Evolutionary conservation across 192 early-diverging fungal genomes (phyloP).

Genomic region (Neocallimastix lanati): DNA sequence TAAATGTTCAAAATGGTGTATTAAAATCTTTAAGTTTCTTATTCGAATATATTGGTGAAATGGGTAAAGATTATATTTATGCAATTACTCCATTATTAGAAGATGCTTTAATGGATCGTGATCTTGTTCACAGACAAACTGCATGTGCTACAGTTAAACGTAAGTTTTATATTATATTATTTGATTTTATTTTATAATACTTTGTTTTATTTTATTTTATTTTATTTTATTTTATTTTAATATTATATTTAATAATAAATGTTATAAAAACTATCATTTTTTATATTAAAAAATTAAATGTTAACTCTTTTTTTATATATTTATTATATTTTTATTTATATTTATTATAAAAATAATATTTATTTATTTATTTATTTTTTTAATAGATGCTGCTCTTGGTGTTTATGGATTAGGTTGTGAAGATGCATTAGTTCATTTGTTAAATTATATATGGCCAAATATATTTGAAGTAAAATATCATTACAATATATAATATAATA

Average conservation of each 20-base stretch:
- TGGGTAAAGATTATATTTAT: slow-evolving; percentile 96
- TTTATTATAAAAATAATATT: too few species aligned
- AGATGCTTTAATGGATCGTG: slow-evolving; percentile 92
- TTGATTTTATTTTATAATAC: too few species aligned
- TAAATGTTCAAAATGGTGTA: slow-evolving; percentile 99
- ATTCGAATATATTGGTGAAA: slow-evolving; percentile 97
- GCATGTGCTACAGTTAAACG: slow-evolving; percentile 86
- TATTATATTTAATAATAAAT: too few species aligned
- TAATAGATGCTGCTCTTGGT: slow-evolving; percentile 78
- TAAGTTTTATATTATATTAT: too few species aligned
- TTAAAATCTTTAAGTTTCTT: slow-evolving; percentile 86
- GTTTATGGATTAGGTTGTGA: slow-evolving; percentile 83
- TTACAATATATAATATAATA: too few species aligned
- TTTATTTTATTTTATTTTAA: too few species aligned
- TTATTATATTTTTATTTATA: too few species aligned
- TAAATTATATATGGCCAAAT: slow-evolving; percentile 96
- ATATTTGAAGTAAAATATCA: slow-evolving; percentile 85
- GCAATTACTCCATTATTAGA: slow-evolving; percentile 88
- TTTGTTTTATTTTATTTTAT: too few species aligned
- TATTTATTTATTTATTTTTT: background rate
- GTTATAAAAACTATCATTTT: too few species aligned
- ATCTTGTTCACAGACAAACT: slow-evolving; percentile 94
- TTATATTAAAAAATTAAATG: too few species aligned
- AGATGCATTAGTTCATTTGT: slow-evolving; percentile 77
- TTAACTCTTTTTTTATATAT: too few species aligned